phyloP scores from a whole-genome alignment of 2,329 filamentous ascomycete species.

The Ceratocystis ficicola region DNA sequence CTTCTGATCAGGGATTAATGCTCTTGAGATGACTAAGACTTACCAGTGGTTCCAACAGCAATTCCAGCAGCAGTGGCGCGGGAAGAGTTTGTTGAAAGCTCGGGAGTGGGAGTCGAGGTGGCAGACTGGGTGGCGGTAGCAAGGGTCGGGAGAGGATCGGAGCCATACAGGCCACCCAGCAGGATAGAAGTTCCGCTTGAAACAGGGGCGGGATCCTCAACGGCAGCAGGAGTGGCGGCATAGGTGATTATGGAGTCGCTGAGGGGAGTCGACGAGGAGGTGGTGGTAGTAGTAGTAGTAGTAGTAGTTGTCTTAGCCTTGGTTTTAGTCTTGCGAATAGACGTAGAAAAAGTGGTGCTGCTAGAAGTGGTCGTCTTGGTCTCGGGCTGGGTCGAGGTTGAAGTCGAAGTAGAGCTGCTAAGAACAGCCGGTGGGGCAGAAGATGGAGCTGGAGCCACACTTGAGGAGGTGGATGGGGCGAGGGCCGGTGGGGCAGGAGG shows the following conservation, averaged over 20 bases:
- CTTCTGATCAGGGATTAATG: background rate
- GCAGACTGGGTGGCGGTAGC: background rate
- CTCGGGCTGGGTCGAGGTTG: background rate
- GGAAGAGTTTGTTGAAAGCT: constrained; percentile 8
- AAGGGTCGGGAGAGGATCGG: background rate
- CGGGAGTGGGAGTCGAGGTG: background rate
- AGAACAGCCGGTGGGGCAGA: background rate
- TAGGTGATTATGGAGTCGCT: constrained; percentile 17
- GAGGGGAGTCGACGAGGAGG: constrained; percentile 4
- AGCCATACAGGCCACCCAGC: background rate
- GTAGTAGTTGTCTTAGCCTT: constrained; percentile 4
- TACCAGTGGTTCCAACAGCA: constrained; percentile 21
- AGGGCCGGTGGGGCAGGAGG: background rate
- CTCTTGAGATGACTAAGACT: background rate
- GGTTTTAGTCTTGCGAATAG: constrained; percentile 12
- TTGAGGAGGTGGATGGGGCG: background rate
- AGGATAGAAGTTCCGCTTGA: background rate
- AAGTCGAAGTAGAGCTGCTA: constrained; percentile 4
- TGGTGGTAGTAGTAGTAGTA: background rate
- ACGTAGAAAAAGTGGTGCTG: constrained; percentile 13
- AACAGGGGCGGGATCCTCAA: background rate
- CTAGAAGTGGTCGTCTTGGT: constrained; percentile 8
- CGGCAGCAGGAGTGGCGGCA: constrained; percentile 2
- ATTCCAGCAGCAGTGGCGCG: constrained; percentile 17
- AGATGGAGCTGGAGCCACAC: background rate